phyloP scores from a whole-genome alignment of 441 rosid genomes.

The Arabidopsis lyrata region DNA sequence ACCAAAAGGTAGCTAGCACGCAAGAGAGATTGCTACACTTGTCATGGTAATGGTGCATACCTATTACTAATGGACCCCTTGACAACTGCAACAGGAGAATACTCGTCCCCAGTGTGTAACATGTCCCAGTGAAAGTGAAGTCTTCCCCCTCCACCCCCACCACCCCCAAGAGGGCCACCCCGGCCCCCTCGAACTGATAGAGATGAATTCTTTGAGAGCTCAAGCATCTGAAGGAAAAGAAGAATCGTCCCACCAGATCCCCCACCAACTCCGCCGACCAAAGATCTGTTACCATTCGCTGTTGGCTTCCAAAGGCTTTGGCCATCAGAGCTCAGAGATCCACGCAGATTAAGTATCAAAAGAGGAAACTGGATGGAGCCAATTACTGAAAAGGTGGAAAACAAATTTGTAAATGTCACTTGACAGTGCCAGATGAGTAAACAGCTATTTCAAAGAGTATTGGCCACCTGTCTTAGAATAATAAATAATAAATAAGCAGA shows the following conservation, averaged over 20 bases:
- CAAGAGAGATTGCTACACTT: constrained; percentile 1
- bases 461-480: constrained; percentile 6
- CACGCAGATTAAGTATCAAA: constrained; percentile 70
- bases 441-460: constrained; percentile 15
- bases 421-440: constrained; percentile 21
- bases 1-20: constrained; percentile 20
- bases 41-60: constrained; percentile 54
- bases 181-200: constrained; percentile 85
- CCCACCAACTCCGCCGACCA: constrained; percentile 95
- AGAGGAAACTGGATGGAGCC: constrained; percentile 96
- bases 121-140: constrained; percentile 98
- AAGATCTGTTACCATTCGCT: constrained; percentile 56
- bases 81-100: constrained; percentile 79
- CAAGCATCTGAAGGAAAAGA: constrained; percentile 89
- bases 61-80: constrained; percentile 75
- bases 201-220: constrained; percentile 70
- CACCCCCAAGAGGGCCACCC: constrained; percentile 92
- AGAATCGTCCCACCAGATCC: constrained; percentile 98
- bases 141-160: constrained; percentile 99
- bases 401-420: constrained; percentile 27
- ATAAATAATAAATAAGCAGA: constrained; percentile 9
- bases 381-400: constrained; percentile 64
- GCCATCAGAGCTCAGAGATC: constrained; percentile 90
- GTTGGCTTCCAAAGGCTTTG: constrained; percentile 68
- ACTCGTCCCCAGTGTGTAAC: constrained; percentile 75